Conservation (phyloP, 208 protist species). For the Leishmania mexicana region DNA sequence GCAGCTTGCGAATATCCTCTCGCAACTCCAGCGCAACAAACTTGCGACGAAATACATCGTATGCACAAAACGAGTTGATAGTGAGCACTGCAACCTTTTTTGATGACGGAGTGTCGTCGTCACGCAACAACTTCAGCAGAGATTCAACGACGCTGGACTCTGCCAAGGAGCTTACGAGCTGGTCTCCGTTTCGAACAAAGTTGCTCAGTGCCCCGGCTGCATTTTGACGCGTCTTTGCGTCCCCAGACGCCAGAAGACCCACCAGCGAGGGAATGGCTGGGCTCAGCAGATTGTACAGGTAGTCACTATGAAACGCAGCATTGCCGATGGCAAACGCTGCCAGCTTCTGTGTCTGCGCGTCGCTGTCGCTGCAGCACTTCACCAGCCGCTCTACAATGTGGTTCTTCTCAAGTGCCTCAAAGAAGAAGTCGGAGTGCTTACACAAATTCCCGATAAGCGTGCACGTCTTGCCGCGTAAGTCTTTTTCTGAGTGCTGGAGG, state of each 20-base stretch:
- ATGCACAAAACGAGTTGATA: slow-evolving; percentile 90
- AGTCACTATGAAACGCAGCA: slow-evolving; percentile 92
- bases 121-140: slow-evolving; percentile 72
- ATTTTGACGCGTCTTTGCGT: slow-evolving; percentile 96
- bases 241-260: slow-evolving; percentile 68
- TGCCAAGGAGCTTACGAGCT: slow-evolving; percentile 63
- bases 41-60: slow-evolving; percentile 71
- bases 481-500: slow-evolving; percentile 70
- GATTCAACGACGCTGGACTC: slow-evolving; percentile 73
- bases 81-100: slow-evolving; percentile 90
- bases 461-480: slow-evolving; percentile 92
- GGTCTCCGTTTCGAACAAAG: slow-evolving; percentile 91
- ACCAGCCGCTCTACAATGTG: slow-evolving; percentile 79
- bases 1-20: slow-evolving; percentile 58
- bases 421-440: slow-evolving; percentile 94
- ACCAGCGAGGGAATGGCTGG: slow-evolving; percentile 82
- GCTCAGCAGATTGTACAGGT: slow-evolving; percentile 82
- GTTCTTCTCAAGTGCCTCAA: slow-evolving; percentile 75
- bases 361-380: slow-evolving; percentile 79
- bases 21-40: slow-evolving; percentile 65
- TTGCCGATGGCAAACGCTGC: slow-evolving; percentile 97
- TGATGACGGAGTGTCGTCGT: slow-evolving; percentile 58
- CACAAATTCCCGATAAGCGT: slow-evolving; percentile 96
- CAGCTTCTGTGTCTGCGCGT: slow-evolving; percentile 92
- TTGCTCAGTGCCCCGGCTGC: slow-evolving; percentile 95